Evolutionary conservation across 352 stramenopile genomes (phyloP).

Genomic region (Globisporangium okanoganense): DNA sequence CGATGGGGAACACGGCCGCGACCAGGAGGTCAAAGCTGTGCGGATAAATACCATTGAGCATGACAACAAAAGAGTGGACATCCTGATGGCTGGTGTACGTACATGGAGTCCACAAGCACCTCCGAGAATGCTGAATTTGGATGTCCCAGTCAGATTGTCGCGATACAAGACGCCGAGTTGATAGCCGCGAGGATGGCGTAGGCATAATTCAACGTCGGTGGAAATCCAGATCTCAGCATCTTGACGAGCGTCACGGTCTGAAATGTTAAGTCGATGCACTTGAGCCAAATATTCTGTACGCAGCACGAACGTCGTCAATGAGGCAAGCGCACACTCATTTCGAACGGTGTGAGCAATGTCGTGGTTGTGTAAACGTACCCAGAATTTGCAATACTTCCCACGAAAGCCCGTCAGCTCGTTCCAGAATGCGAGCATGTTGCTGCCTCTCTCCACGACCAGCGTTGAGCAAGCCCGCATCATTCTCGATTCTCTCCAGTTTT

Average conservation of each 20-base stretch:
- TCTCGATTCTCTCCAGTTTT: neutral
- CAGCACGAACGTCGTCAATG: neutral
- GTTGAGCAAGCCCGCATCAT: neutral
- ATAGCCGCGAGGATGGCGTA: neutral
- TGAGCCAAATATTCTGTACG: conserved; percentile 9
- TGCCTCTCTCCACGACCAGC: neutral
- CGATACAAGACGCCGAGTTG: neutral
- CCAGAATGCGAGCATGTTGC: neutral
- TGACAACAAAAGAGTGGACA: neutral
- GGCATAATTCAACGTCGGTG: neutral
- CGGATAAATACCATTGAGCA: neutral
- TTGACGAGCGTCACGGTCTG: neutral
- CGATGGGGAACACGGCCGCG: conserved; percentile 23
- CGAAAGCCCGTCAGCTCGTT: neutral
- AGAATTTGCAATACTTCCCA: neutral
- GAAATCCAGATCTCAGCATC: neutral
- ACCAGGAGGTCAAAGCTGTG: conserved; percentile 25
- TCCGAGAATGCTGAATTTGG: neutral
- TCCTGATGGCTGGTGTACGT: neutral
- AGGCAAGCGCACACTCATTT: too few species aligned
- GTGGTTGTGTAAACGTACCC: neutral
- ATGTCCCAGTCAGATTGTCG: neutral
- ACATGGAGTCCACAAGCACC: conserved; percentile 8
- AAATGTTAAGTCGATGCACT: conserved; percentile 1
- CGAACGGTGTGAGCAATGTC: too few species aligned